Percentiles rank a stretch among this genome's conserved stretches.
phyloP scores from a whole-genome alignment of 495 filamentous ascomycete genomes.

The Daldinia caldariorum region DNA sequence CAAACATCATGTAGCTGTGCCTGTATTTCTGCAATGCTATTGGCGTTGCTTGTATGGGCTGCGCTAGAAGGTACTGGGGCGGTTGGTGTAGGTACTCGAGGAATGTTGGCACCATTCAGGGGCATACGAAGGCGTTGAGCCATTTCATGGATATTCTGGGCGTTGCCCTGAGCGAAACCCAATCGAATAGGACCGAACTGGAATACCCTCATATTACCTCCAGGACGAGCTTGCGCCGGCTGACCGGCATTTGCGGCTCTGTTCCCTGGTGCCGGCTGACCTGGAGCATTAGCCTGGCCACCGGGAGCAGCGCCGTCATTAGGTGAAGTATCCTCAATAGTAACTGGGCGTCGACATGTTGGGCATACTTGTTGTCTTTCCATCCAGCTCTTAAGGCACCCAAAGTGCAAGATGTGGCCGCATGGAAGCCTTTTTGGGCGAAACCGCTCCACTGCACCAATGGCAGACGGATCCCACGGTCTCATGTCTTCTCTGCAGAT shows the following conservation, averaged over 20 bases:
- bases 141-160: slow-evolving; percentile 59
- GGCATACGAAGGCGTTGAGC: slow-evolving; percentile 53
- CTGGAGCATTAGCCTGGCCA: slow-evolving; percentile 41
- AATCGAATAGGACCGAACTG: slow-evolving; percentile 70
- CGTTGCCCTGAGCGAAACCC: slow-evolving; percentile 63
- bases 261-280: slow-evolving; percentile 44
- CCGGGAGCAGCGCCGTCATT: slow-evolving; percentile 26
- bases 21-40: slow-evolving; percentile 55
- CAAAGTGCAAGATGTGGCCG: slow-evolving; percentile 93
- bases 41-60: slow-evolving; percentile 21
- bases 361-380: slow-evolving; percentile 98
- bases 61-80: slow-evolving; percentile 38
- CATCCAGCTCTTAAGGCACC: slow-evolving; percentile 96
- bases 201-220: slow-evolving; percentile 56
- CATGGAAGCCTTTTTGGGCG: slow-evolving; percentile 96
- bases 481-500: slow-evolving; percentile 98
- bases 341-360: slow-evolving; percentile 87
- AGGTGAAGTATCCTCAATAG: slow-evolving; percentile 49
- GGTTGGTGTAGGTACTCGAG: slow-evolving; percentile 39
- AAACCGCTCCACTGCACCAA: slow-evolving; percentile 74
- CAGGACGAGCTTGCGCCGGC: slow-evolving; percentile 40
- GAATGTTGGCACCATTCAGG: slow-evolving; percentile 25
- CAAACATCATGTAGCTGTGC: slow-evolving; percentile 70
- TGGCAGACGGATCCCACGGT: slow-evolving; percentile 67
- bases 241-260: slow-evolving; percentile 44